A percentile compares a stretch with the other conserved stretches of the same genome.
Conservation (phyloP, 805 yeast genomes). For the Suhomyces sp. region DNA sequence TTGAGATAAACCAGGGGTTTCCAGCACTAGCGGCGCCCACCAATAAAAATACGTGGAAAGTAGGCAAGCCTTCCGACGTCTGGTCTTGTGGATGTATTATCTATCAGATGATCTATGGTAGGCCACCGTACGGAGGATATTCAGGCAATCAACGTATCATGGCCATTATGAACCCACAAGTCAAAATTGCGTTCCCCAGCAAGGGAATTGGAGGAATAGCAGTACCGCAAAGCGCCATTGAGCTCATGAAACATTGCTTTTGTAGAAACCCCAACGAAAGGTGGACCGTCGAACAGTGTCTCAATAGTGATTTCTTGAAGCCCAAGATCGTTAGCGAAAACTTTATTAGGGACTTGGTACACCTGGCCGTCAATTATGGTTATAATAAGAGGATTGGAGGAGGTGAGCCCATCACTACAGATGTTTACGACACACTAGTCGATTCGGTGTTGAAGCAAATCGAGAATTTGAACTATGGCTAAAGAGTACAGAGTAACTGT, state of each 20-base stretch:
- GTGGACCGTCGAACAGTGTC: conserved; percentile 58
- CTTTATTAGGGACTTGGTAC: conserved; percentile 67
- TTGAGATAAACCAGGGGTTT: conserved; percentile 48
- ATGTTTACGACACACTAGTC: conserved; percentile 40
- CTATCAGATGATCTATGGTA: conserved; percentile 92
- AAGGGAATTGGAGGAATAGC: conserved; percentile 55
- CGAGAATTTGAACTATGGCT: conserved; percentile 32
- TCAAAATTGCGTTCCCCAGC: conserved; percentile 64
- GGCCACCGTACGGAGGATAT: conserved; percentile 82
- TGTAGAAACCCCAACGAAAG: conserved; percentile 67
- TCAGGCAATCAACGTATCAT: conserved; percentile 72
- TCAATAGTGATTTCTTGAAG: conserved; percentile 61
- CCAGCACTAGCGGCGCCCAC: conserved; percentile 19
- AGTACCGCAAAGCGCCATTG: conserved; percentile 71
- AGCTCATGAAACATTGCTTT: conserved; percentile 69
- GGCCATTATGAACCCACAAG: conserved; percentile 84
- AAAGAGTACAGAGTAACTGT: conserved; percentile 1
- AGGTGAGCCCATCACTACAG: conserved; percentile 36
- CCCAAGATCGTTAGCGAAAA: conserved; percentile 71
- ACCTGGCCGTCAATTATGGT: conserved; percentile 76
- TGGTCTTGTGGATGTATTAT: conserved; percentile 98
- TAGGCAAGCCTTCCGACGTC: conserved; percentile 92
- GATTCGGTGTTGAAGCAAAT: conserved; percentile 56
- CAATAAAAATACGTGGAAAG: conserved; percentile 55
- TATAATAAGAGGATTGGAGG: conserved; percentile 37